These are phyloP conservation scores for Fusarium sp. DNA, from an alignment of 2,329 filamentous ascomycete species.

Conservation along the genomic window DNA sequence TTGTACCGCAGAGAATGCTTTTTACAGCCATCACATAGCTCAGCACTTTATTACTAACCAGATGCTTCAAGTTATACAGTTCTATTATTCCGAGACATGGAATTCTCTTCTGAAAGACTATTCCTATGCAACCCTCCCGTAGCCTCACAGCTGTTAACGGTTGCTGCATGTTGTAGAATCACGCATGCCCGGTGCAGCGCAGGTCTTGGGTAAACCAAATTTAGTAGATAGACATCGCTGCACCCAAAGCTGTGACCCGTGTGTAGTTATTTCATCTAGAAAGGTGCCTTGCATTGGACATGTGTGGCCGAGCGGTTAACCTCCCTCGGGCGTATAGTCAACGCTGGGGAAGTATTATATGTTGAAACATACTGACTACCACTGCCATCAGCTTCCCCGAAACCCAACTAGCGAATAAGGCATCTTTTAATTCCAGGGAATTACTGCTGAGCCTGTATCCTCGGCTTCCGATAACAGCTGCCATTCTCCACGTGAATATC, in stretches of 20 bases:
- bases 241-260: rapidly evolving
- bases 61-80: no score
- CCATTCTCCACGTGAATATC: rapidly evolving
- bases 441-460: rapidly evolving
- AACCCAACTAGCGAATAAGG: no score
- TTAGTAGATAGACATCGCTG: not conserved
- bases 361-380: not conserved
- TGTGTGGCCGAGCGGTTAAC: not conserved
- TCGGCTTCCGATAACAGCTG: not conserved
- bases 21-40: not conserved
- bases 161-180: no score
- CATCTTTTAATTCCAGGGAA: not conserved
- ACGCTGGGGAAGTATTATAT: not conserved
- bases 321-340: not conserved
- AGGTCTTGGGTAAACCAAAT: no score
- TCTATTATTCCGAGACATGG: rapidly evolving
- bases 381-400: not conserved
- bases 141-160: no score
- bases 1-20: not conserved
- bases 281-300: no score
- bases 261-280: not conserved
- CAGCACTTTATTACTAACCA: not conserved
- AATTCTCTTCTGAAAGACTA: rapidly evolving
- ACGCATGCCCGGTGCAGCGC: no score
- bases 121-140: not conserved